These are phyloP conservation scores for Alternaria sp. DNA, from an alignment of 2,329 filamentous ascomycete species.

Conservation along the genomic window DNA sequence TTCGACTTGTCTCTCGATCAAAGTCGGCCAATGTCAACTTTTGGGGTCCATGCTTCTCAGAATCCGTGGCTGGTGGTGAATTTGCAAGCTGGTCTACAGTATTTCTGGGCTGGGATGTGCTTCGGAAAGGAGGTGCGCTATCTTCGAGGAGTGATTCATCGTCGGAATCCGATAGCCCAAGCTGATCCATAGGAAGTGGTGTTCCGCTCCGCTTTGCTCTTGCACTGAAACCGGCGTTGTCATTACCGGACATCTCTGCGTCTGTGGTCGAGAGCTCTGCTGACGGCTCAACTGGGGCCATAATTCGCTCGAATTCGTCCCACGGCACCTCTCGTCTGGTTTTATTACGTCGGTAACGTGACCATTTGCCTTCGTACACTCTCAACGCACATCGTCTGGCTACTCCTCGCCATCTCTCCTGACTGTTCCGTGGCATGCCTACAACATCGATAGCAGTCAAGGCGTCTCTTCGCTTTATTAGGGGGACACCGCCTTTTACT, in stretches of 20 bases:
- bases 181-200: conserved; percentile 34
- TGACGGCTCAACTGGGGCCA: conserved; percentile 21
- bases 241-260: conserved; percentile 29
- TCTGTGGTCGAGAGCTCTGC: conserved; percentile 44
- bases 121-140: neutral
- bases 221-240: conserved; percentile 24
- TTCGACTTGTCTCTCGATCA: conserved; percentile 56
- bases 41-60: neutral
- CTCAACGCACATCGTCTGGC: conserved; percentile 63
- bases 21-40: conserved; percentile 50
- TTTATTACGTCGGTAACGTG: conserved; percentile 7
- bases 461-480: conserved; percentile 61
- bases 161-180: conserved; percentile 22
- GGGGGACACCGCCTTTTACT: conserved; percentile 38
- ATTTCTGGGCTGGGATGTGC: conserved; percentile 3
- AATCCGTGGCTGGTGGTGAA: neutral
- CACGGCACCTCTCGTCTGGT: conserved; percentile 54
- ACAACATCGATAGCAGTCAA: conserved; percentile 64
- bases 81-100: conserved; percentile 10
- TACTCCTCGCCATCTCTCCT: conserved; percentile 61
- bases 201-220: conserved; percentile 39
- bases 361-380: conserved; percentile 51
- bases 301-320: conserved; percentile 51
- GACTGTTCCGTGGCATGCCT: conserved; percentile 57
- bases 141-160: conserved; percentile 11